Evolutionary conservation across 139 green algal species (phyloP), one percentile per base, ranked within the genome.

Genomic region (Microglena sp.): DNA sequence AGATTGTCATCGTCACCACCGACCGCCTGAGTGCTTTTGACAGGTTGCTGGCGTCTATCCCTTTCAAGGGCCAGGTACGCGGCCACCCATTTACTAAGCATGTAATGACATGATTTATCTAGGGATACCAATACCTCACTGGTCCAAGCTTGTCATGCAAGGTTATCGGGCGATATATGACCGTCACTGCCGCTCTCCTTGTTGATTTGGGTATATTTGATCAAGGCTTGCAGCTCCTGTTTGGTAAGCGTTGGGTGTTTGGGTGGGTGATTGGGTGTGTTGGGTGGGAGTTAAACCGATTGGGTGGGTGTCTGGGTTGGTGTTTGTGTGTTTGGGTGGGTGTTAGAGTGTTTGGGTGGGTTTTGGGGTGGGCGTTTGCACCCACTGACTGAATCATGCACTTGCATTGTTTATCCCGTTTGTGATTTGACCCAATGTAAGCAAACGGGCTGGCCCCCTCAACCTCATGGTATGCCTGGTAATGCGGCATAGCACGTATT

Each of bases 1-100:
- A 80, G 45, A 60, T 98, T 8, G 70, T 97, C 5, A 86, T 97
- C 26, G 84, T 98, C 4, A 99, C 92, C 6, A 99, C 92, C 0
- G 94, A 99, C 79, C 70, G 94, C 0, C 94, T 97, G 76, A 87
- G 62, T 55, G 94, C 94, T 2, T 99, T 99, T 79, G 94, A 99
- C 83, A 78, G 94, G 0, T 60, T 95, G 29, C 85, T 99, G 55
- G 88, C 90, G 0, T 84, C 83, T 22, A 77, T 98, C 26, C 93
- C 93, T 22, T 98, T 92, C 84, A 99, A 99, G 76, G 90, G 87
- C n/a, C 84, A 91, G 68, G 45, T 73, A 58, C 21, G 64, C n/a
- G n/a, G n/a, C n/a, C n/a, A 2, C n/a, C n/a, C 26, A 32, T 43
- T 33, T 11, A 8, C 4, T 11, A 15, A n/a, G 24, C 5, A 3